phyloP scores from a whole-genome alignment of 2,329 filamentous ascomycete genomes.

The Aureobasidium namibiae region DNA sequence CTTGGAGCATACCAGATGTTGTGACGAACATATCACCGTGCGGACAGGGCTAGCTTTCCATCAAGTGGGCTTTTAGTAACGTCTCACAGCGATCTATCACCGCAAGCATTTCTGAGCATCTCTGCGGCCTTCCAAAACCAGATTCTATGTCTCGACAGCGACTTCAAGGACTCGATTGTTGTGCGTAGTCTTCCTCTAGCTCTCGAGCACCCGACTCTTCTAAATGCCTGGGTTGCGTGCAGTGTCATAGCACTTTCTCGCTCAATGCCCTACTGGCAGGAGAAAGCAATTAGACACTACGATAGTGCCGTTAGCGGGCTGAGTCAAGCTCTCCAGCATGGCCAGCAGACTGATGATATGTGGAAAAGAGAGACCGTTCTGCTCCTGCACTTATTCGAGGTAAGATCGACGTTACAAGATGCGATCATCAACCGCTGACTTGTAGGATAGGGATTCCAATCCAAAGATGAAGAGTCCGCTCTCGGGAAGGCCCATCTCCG shows the following conservation, averaged over 20 bases:
- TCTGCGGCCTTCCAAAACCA: constrained; percentile 14
- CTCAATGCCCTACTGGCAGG: constrained; percentile 3
- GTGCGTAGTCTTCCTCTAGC: constrained; percentile 13
- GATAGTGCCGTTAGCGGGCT: constrained; percentile 14
- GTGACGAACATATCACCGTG: not conserved
- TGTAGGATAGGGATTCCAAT: constrained; percentile 3
- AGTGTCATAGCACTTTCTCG: constrained; percentile 13
- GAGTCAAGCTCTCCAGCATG: not conserved
- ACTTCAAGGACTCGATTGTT: constrained; percentile 14
- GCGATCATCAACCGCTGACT: not conserved
- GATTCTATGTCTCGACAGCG: constrained; percentile 14
- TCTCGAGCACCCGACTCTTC: constrained; percentile 13
- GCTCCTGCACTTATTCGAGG: constrained; percentile 18
- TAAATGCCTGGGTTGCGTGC: constrained; percentile 18
- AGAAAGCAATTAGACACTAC: constrained; percentile 17
- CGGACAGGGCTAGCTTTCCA: not conserved
- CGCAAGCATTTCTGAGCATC: constrained; percentile 11
- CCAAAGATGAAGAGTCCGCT: not conserved
- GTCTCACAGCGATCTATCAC: constrained; percentile 10
- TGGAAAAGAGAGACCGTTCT: constrained; percentile 17
- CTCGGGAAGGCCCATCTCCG: constrained; percentile 13
- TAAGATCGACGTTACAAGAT: not conserved
- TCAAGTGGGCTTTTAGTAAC: not conserved
- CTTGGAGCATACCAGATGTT: constrained; percentile 5
- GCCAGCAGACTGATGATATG: not conserved